These are phyloP conservation scores for Penicillium tannophilum DNA, from an alignment of 495 filamentous ascomycete genomes.

Conservation along the genomic window DNA sequence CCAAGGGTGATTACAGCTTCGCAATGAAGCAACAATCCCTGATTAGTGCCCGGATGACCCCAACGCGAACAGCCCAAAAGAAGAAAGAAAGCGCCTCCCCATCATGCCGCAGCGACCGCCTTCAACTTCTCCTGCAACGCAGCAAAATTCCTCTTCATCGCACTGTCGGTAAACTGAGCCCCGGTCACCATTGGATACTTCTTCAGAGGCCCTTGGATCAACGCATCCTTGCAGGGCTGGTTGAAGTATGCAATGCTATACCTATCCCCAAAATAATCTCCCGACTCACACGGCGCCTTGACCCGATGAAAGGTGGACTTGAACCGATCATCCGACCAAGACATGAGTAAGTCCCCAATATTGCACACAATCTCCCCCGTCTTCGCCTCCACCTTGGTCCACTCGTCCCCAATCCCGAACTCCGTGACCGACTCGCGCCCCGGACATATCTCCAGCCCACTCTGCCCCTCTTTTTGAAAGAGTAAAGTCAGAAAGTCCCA, in stretches of 20 bases:
- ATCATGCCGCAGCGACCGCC: constrained; percentile 11
- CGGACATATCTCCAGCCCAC: constrained; percentile 66
- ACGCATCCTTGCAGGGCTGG: constrained; percentile 60
- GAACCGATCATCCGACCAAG: constrained; percentile 69
- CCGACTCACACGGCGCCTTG: constrained; percentile 54
- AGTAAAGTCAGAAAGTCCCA: constrained; percentile 65
- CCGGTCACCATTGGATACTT: constrained; percentile 64
- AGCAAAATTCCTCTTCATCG: constrained; percentile 61
- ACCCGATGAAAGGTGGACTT: constrained; percentile 67
- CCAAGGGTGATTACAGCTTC: constrained; percentile 1
- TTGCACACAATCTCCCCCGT: constrained; percentile 66
- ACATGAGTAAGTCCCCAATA: constrained; percentile 70
- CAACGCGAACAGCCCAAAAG: constrained; percentile 12
- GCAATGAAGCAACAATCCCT: constrained; percentile 3
- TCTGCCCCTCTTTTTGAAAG: constrained; percentile 65
- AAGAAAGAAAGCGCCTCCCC: neutral
- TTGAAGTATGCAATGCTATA: constrained; percentile 71
- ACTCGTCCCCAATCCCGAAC: constrained; percentile 60
- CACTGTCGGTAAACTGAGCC: constrained; percentile 57
- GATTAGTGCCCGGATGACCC: constrained; percentile 20
- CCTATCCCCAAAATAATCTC: constrained; percentile 58
- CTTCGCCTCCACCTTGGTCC: constrained; percentile 61
- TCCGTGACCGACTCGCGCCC: constrained; percentile 62
- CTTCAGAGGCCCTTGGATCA: constrained; percentile 60
- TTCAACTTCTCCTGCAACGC: constrained; percentile 37